phyloP scores from a whole-genome alignment of 257 asterid species.

The Fraxinus americana region DNA sequence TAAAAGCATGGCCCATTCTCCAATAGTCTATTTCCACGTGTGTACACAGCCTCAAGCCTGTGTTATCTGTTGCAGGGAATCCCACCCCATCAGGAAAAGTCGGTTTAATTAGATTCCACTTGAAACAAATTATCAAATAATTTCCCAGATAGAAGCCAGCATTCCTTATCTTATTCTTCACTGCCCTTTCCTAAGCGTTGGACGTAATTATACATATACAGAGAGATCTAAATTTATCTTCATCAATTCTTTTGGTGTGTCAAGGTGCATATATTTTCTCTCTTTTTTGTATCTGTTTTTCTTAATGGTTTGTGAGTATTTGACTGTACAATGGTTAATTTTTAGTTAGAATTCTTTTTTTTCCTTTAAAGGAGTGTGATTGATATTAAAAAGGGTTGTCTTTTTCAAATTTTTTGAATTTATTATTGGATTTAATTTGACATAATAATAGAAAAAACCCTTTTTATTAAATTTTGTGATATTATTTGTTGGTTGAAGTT shows the following conservation, averaged over 20 bases:
- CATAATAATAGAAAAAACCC: no score
- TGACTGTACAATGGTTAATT: no score
- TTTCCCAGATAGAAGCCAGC: not conserved
- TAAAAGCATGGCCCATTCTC: no score
- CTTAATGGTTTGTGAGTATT: no score
- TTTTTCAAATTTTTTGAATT: no score
- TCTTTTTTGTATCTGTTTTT: no score
- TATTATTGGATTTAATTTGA: no score
- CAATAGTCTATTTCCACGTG: not conserved
- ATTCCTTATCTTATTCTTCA: not conserved
- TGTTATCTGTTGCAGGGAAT: not conserved
- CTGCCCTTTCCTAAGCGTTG: no score
- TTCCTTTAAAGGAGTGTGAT: conserved; percentile 23
- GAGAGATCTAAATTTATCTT: conserved; percentile 9
- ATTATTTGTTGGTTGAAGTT: not conserved
- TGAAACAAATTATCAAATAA: not conserved
- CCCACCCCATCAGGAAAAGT: conserved; percentile 1
- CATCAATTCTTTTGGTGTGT: conserved; percentile 8
- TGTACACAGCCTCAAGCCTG: no score
- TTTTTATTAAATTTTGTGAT: not conserved
- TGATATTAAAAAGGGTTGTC: conserved; percentile 11
- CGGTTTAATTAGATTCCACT: not conserved
- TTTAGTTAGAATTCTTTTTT: conserved; percentile 10
- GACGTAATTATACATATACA: not conserved
- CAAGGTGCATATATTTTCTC: not conserved